Conservation (phyloP, 495 filamentous ascomycete genomes). For the Pyrenula massariospora region DNA sequence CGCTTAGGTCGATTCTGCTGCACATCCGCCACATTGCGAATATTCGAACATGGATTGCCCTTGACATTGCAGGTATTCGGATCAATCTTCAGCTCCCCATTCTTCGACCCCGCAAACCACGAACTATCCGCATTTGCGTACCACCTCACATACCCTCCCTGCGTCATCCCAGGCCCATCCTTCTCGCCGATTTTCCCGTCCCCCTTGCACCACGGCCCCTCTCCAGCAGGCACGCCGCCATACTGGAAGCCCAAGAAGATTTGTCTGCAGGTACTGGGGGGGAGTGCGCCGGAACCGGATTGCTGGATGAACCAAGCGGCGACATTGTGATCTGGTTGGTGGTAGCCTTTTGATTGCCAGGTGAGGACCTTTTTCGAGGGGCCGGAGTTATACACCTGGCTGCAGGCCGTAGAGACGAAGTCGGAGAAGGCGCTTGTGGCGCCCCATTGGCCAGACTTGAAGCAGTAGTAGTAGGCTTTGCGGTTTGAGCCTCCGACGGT, state of each 20-base stretch:
- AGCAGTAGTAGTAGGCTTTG: neutral
- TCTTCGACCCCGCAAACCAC: neutral
- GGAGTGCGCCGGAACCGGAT: neutral
- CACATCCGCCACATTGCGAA: neutral
- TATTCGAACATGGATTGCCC: neutral
- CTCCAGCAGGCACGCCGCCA: neutral
- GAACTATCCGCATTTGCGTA: neutral
- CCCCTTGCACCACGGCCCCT: neutral
- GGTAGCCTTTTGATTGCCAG: neutral
- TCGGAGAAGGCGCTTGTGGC: neutral
- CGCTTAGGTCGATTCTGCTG: too few relatives aligned
- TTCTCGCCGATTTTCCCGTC: neutral
- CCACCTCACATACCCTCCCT: neutral
- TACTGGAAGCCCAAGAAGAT: neutral
- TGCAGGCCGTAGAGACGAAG: neutral
- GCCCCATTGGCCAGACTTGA: neutral
- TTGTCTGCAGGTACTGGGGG: neutral
- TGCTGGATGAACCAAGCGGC: neutral
- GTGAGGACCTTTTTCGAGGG: neutral
- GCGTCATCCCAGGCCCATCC: neutral
- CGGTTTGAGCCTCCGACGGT: neutral
- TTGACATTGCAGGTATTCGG: neutral
- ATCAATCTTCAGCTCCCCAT: neutral
- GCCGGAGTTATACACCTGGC: neutral
- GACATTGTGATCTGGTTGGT: neutral